phyloP scores from a whole-genome alignment of 768 basidiomycete genomes.

The Psilocybe sp. region DNA sequence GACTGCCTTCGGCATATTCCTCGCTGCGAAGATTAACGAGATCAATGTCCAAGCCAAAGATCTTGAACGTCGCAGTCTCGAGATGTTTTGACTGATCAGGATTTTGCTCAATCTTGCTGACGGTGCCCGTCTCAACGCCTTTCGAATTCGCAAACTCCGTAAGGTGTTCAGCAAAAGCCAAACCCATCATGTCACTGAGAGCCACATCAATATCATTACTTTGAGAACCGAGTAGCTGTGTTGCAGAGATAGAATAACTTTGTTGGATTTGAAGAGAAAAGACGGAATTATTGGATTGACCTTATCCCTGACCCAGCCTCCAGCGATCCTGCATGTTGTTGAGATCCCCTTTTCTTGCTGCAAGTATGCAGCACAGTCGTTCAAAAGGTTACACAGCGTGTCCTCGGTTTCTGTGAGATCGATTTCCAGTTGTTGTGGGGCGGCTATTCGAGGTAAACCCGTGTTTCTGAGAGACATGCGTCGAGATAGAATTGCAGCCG shows the following conservation, averaged over 20 bases:
- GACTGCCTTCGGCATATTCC: constrained; percentile 81
- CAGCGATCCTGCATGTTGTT: constrained; percentile 85
- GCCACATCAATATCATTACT: constrained; percentile 96
- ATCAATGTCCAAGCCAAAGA: constrained; percentile 84
- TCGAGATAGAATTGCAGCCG: not conserved
- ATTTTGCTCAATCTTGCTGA: constrained; percentile 87
- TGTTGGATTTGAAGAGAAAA: not conserved
- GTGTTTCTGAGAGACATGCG: constrained; percentile 15
- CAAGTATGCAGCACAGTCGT: constrained; percentile 67
- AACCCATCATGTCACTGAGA: constrained; percentile 84
- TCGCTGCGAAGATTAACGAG: constrained; percentile 93
- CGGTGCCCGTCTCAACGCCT: constrained; percentile 50
- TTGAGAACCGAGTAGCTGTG: constrained; percentile 73
- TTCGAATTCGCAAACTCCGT: constrained; percentile 55
- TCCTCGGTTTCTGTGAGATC: constrained; percentile 66
- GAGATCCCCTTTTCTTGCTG: constrained; percentile 47
- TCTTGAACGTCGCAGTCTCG: constrained; percentile 85
- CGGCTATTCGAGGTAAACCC: constrained; percentile 10
- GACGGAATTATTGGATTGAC: constrained; percentile 35
- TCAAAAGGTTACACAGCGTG: constrained; percentile 71
- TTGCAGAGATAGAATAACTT: not conserved
- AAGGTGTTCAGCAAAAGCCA: constrained; percentile 81
- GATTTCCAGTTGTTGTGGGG: constrained; percentile 36
- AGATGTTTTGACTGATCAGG: constrained; percentile 98
- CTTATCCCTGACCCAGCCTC: constrained; percentile 99